Conservation (phyloP, 129 eudicot genomes). For the Pulicaria dysenterica region DNA sequence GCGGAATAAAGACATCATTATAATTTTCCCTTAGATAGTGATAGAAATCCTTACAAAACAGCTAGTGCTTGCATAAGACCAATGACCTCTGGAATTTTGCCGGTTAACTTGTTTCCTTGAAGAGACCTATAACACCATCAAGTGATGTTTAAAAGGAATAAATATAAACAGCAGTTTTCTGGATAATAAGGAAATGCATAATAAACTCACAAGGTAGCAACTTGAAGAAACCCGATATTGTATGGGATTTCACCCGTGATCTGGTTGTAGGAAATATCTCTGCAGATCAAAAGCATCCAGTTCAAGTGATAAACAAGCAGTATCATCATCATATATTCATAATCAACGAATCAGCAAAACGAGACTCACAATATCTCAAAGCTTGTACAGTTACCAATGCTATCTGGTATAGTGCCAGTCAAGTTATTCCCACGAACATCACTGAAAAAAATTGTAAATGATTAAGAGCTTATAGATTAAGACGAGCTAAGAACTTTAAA, state of each 20-base stretch:
- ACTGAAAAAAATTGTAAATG: constrained; percentile 28
- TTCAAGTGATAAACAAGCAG: neutral
- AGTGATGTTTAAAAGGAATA: neutral
- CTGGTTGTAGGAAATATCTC: constrained; percentile 87
- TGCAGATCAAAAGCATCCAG: constrained; percentile 31
- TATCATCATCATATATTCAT: too few species aligned
- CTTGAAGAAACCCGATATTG: constrained; percentile 89
- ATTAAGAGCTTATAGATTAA: neutral
- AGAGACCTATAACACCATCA: constrained; percentile 57
- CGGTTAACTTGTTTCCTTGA: constrained; percentile 74
- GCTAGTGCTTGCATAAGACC: constrained; percentile 96
- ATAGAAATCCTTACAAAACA: constrained; percentile 61
- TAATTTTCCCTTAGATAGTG: neutral
- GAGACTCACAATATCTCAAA: constrained; percentile 75
- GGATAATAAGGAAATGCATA: too few species aligned
- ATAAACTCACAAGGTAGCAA: constrained; percentile 70
- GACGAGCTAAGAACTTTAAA: neutral
- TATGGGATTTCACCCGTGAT: constrained; percentile 84
- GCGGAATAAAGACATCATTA: neutral
- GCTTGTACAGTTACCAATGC: constrained; percentile 88
- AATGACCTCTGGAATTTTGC: constrained; percentile 83
- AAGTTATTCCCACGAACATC: constrained; percentile 77
- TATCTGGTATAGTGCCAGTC: constrained; percentile 78
- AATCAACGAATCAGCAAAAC: neutral
- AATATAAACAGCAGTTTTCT: neutral